Conservation (phyloP, 2,329 filamentous ascomycete genomes). For the Emericellopsis cladophorae region DNA sequence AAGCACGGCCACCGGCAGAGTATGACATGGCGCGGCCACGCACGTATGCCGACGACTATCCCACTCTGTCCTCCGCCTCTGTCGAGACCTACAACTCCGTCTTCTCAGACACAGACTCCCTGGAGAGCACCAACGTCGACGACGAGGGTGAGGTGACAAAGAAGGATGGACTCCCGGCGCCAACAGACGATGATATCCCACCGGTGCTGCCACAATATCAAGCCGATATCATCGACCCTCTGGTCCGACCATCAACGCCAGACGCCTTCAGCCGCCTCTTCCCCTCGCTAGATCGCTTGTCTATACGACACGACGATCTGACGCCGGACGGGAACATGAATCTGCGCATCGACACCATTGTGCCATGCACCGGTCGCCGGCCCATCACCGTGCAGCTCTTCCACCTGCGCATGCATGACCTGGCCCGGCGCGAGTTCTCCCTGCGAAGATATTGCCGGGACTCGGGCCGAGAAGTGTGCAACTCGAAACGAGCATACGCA, state of each 20-base stretch:
- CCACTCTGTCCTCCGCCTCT: slow-evolving; percentile 25
- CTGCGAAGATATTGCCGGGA: slow-evolving; percentile 84
- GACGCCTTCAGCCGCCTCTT: slow-evolving; percentile 76
- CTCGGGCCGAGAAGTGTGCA: slow-evolving; percentile 87
- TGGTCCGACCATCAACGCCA: slow-evolving; percentile 65
- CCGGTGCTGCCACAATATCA: slow-evolving; percentile 42
- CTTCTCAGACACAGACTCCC: slow-evolving; percentile 20
- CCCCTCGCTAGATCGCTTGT: slow-evolving; percentile 68
- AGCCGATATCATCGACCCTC: slow-evolving; percentile 44
- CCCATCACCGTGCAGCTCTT: slow-evolving; percentile 68
- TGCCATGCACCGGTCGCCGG: slow-evolving; percentile 40
- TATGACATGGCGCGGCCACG: slow-evolving; percentile 2
- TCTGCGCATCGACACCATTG: slow-evolving; percentile 71
- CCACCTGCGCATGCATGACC: slow-evolving; percentile 88
- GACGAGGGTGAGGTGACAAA: slow-evolving; percentile 11
- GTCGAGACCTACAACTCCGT: slow-evolving; percentile 73
- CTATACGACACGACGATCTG: slow-evolving; percentile 81
- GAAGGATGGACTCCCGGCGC: slow-evolving; percentile 12
- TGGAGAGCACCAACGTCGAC: slow-evolving; percentile 11
- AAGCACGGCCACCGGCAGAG: background rate
- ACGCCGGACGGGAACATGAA: slow-evolving; percentile 95
- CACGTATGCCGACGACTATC: slow-evolving; percentile 1
- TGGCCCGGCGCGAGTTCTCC: slow-evolving; percentile 77
- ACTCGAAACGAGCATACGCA: slow-evolving; percentile 54
- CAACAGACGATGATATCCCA: slow-evolving; percentile 26